phyloP scores from a whole-genome alignment of 1,139 yeast genomes.

The Pichia sorboxylosa region DNA sequence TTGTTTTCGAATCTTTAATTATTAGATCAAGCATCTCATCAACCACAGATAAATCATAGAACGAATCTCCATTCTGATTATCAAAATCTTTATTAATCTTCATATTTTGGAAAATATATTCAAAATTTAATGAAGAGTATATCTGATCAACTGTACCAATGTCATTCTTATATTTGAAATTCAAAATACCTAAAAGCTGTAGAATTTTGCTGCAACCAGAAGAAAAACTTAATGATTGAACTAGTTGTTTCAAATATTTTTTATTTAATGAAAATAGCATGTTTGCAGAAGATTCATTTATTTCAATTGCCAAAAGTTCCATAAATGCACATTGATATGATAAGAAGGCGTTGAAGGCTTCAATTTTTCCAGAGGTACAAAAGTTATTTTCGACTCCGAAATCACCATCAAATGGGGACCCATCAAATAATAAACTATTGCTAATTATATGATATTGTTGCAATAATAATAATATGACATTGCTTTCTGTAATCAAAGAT shows the following conservation, averaged over 20 bases:
- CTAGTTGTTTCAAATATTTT: slow-evolving; percentile 41
- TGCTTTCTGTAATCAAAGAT: slow-evolving; percentile 19
- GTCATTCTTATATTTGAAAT: slow-evolving; percentile 36
- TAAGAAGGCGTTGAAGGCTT: slow-evolving; percentile 51
- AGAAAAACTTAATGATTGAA: slow-evolving; percentile 35
- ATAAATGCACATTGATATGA: slow-evolving; percentile 50
- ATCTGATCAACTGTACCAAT: slow-evolving; percentile 25
- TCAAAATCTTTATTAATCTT: slow-evolving; percentile 8
- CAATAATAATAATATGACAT: slow-evolving; percentile 43
- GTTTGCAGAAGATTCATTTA: slow-evolving; percentile 44
- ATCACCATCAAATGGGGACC: slow-evolving; percentile 32
- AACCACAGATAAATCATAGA: slow-evolving; percentile 19
- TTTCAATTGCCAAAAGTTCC: slow-evolving; percentile 61
- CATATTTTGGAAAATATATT: slow-evolving; percentile 18
- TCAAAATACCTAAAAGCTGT: slow-evolving; percentile 58
- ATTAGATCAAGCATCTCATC: slow-evolving; percentile 17
- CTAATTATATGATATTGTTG: slow-evolving; percentile 44
- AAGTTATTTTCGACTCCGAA: slow-evolving; percentile 26
- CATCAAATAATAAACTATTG: slow-evolving; percentile 37
- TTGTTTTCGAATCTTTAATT: slow-evolving; percentile 17
- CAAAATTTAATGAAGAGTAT: slow-evolving; percentile 30
- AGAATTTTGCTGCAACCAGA: slow-evolving; percentile 52
- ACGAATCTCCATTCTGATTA: slow-evolving; percentile 9
- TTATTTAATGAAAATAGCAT: slow-evolving; percentile 46
- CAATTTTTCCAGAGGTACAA: slow-evolving; percentile 30